Conservation (phyloP, 2,329 filamentous ascomycete species). For the Thielaviopsis punctulata region DNA sequence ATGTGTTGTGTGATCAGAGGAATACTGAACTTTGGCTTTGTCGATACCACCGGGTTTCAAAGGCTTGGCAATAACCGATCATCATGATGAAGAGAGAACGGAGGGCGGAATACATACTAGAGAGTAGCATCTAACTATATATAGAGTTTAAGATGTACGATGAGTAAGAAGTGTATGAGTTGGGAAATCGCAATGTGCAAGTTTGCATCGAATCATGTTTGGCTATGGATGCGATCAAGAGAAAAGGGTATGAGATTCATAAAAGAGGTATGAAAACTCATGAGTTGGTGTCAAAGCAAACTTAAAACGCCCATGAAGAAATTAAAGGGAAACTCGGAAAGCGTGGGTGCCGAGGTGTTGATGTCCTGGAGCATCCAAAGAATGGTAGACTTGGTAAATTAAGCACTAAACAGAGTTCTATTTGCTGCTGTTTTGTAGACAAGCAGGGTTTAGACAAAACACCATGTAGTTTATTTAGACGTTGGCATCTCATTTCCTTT, state of each 20-base stretch:
- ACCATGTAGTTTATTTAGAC: neutral
- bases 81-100: neutral
- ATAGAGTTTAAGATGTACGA: too few species aligned
- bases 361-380: neutral
- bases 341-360: neutral
- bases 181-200: too few species aligned
- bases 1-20: conserved; percentile 1
- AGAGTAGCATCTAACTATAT: too few species aligned
- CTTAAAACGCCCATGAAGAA: neutral
- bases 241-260: too few species aligned
- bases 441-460: neutral
- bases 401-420: too few species aligned
- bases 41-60: neutral
- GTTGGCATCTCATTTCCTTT: too few species aligned
- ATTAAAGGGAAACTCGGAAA: neutral
- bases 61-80: neutral
- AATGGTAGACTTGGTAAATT: too few species aligned
- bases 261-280: neutral
- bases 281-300: neutral
- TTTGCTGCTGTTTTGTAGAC: too few species aligned
- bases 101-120: too few species aligned
- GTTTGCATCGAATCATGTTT: too few species aligned
- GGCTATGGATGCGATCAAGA: neutral
- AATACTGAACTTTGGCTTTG: neutral
- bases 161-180: too few species aligned